These are phyloP conservation scores for Chytriomyces sp. DNA, from an alignment of 192 early-diverging fungal genomes.

Conservation along the genomic window DNA sequence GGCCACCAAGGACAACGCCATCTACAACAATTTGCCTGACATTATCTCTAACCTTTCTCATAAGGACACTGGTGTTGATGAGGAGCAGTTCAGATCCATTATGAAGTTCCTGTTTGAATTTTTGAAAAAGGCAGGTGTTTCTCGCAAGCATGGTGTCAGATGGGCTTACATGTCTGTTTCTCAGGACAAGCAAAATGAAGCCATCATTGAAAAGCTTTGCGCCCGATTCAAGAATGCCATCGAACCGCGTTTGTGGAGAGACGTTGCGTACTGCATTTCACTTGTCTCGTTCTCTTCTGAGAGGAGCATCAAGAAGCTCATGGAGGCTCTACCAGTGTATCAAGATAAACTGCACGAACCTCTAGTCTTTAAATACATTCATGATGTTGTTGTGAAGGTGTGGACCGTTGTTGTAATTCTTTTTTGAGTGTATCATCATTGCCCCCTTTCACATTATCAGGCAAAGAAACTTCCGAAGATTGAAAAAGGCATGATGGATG, in stretches of 20 bases:
- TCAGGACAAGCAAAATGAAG: slow-evolving; percentile 92
- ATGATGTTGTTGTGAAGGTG: slow-evolving; percentile 87
- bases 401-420: background rate
- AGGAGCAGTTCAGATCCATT: slow-evolving; percentile 82
- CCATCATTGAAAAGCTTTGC: slow-evolving; percentile 95
- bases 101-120: slow-evolving; percentile 97
- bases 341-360: slow-evolving; percentile 91
- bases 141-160: background rate
- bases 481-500: slow-evolving; percentile 83
- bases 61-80: slow-evolving; percentile 64
- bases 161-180: slow-evolving; percentile 7
- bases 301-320: slow-evolving; percentile 78
- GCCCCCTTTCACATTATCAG: slow-evolving; percentile 34
- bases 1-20: slow-evolving; percentile 93
- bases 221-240: slow-evolving; percentile 84
- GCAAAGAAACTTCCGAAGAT: slow-evolving; percentile 67
- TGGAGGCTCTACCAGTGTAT: slow-evolving; percentile 83
- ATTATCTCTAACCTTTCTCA: slow-evolving; percentile 91
- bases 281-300: slow-evolving; percentile 87
- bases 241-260: slow-evolving; percentile 81
- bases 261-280: slow-evolving; percentile 91
- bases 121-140: slow-evolving; percentile 70
- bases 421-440: background rate
- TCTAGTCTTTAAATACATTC: slow-evolving; percentile 78
- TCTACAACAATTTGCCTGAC: slow-evolving; percentile 99